Percentiles rank a stretch among this genome's conserved stretches.
Evolutionary conservation across 2,329 filamentous ascomycete species (phyloP).

Genomic region (Cordyceps cicadae): DNA sequence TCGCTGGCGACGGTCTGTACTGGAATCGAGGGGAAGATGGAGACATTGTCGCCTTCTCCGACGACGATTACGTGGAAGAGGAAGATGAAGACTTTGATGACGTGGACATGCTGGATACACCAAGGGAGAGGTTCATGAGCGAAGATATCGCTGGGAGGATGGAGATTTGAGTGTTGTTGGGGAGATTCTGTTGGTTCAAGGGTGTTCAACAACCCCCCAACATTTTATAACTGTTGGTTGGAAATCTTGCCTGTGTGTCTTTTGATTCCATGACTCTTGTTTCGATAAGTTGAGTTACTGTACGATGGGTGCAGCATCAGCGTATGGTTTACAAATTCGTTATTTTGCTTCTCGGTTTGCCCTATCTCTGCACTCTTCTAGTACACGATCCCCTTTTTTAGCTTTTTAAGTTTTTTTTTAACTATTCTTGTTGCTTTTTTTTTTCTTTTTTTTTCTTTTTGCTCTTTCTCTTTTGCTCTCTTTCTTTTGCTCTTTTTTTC

Average conservation of each 20-base stretch:
- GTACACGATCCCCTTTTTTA: background rate
- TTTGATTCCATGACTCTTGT: background rate
- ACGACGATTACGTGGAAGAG: slow-evolving; percentile 42
- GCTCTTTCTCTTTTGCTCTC: background rate
- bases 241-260: background rate
- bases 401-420: background rate
- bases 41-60: slow-evolving; percentile 45
- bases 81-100: slow-evolving; percentile 36
- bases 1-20: slow-evolving; percentile 41
- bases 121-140: slow-evolving; percentile 47
- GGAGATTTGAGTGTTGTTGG: slow-evolving; percentile 43
- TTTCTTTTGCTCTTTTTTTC: background rate
- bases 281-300: background rate
- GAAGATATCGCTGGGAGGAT: slow-evolving; percentile 55
- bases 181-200: too few relatives aligned
- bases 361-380: background rate
- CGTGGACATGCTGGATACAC: slow-evolving; percentile 31
- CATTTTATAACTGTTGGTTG: background rate
- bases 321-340: background rate
- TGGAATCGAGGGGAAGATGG: slow-evolving; percentile 54
- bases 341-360: background rate
- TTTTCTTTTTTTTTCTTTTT: background rate
- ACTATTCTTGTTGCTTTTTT: background rate
- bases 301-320: background rate
- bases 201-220: background rate